Base-by-base conservation (phyloP, 306 rosid species). In the Sicyos baderoa region DNA sequence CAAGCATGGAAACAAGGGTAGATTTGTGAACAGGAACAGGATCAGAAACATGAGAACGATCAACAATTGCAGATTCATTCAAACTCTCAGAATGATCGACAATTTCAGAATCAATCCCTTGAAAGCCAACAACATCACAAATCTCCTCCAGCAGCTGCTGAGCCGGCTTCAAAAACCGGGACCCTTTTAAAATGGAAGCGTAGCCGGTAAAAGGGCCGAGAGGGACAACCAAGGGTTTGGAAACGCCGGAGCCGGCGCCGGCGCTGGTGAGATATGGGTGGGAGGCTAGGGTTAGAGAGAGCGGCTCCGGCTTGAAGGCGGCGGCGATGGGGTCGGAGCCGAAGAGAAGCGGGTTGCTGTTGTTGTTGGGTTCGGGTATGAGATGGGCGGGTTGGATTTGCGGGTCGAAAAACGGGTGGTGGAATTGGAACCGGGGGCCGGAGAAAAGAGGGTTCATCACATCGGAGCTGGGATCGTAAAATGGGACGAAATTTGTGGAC, bases 251-350 rank as follows among this genome's bases (percentile, higher is more conserved):
- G 23, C 59, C 71, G 8, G 56, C 71, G 53, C 62, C 81, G 32
- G 63, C 25, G 23, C 59, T 78, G 18, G 7, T 16, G 4, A 58
- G 40, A 9, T 59, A 59, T 0, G 82, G 69, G 2, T 76, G 78
- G 35, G 91, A 84, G 22, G 97, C 88, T 0, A 91, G 86, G 3
- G 97, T 87, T n/a, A 91, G 59, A 54, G 95, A 85, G 54, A 91
- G 82, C 0, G 96, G 88, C 52, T 87, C 97, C 0, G 90, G 97
- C 69, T 86, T 88, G 37, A 81, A 86, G 76, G 77, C 72, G 76
- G 73, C 9, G 44, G 44, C 44, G 44, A 7, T 7, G 44, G 44
- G 9, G 44, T 37, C 76, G 5, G 75, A 79, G 52, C 79, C 81
- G 25, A 67, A 83, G 35, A 84, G 68, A 72, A 82, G 79, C 9